Percentiles rank a stretch among this genome's conserved stretches.
Evolutionary conservation across 495 filamentous ascomycete genomes (phyloP).

Genomic region (Platismatia glauca): DNA sequence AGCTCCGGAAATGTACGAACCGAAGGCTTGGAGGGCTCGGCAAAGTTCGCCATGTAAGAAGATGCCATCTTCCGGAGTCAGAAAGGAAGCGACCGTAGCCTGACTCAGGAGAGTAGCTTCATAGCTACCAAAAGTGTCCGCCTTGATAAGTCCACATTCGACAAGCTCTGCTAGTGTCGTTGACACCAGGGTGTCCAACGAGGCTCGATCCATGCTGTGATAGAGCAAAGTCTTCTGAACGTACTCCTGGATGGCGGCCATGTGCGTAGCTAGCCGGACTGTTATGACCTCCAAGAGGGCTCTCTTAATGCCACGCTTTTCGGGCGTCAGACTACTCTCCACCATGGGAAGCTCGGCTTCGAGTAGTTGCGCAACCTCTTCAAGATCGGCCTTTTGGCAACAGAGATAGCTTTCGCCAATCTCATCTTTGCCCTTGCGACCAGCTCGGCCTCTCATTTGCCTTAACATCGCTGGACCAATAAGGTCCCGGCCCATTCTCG

Average conservation of each 20-base stretch:
- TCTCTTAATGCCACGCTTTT: slow-evolving; percentile 61
- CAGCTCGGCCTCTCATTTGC: slow-evolving; percentile 79
- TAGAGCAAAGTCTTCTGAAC: slow-evolving; percentile 59
- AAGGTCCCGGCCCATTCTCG: slow-evolving; percentile 69
- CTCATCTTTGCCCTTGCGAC: slow-evolving; percentile 75
- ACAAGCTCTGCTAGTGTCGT: slow-evolving; percentile 46
- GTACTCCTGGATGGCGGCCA: slow-evolving; percentile 61
- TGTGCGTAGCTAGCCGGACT: slow-evolving; percentile 60
- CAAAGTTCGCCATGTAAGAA: slow-evolving; percentile 64
- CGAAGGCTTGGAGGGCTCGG: slow-evolving; percentile 62
- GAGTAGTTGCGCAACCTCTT: slow-evolving; percentile 60
- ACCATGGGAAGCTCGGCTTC: slow-evolving; percentile 65
- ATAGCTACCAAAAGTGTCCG: slow-evolving; percentile 41
- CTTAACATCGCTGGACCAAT: slow-evolving; percentile 72
- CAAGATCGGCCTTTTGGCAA: slow-evolving; percentile 60
- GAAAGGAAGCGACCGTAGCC: slow-evolving; percentile 63
- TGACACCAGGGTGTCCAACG: slow-evolving; percentile 45
- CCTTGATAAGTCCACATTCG: slow-evolving; percentile 46
- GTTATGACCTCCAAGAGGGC: slow-evolving; percentile 69
- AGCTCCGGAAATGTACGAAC: too few species aligned
- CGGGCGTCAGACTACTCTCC: slow-evolving; percentile 59
- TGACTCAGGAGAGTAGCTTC: slow-evolving; percentile 57
- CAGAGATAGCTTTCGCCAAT: slow-evolving; percentile 74
- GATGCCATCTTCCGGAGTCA: slow-evolving; percentile 68
- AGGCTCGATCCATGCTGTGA: slow-evolving; percentile 34